Evolutionary conservation across 2,329 filamentous ascomycete species (phyloP), one percentile per base, ranked within the genome.

Genomic region (Pyrenophora graminea): DNA sequence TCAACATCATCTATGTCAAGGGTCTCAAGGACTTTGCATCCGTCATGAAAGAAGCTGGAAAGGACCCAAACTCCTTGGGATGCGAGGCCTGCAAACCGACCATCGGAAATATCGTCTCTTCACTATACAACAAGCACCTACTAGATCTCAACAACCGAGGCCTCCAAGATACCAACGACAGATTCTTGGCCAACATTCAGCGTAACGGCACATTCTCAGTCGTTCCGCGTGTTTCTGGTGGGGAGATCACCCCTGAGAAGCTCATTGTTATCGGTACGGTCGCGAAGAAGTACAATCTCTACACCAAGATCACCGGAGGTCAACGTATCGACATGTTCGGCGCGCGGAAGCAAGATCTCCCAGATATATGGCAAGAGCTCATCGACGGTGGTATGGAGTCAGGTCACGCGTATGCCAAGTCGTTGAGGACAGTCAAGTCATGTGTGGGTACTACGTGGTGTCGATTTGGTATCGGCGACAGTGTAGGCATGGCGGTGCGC

Each of bases 301-400:
- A 96, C 76, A 91, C 87, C 67, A 96, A 96, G 75, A 95, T 96
- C 68, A 96, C 91, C 0, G 91, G 91, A 48, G 91, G 89, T 1
- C 91, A 96, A 74, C 85, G 91, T 48, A 96, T 96, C 67, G 91
- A 96, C 72, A 84, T 96, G 86, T 96, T 96, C 66, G 91, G 91
- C 34, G 91, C 91, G 0, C 86, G 86, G 74, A 96, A 95, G 75
- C 88, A 94, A 59, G 90, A 96, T 70, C 79, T 96, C 15, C 80
- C 89, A 2, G 81, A 82, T 12, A 96, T 96, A 63, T 96, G 91
- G 91, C 82, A 83, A 37, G 83, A 85, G 61, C 80, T 96, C 3
- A 83, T 95, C 7, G 86, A 89, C 48, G 91, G 88, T 1, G 91
- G 91, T 17, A 88, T 96, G 86, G 91, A 96, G 73, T 91, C 87